Evolutionary conservation across 495 filamentous ascomycete species (phyloP), one percentile per base, ranked within the genome.

Genomic region (Apiosordaria backusii): DNA sequence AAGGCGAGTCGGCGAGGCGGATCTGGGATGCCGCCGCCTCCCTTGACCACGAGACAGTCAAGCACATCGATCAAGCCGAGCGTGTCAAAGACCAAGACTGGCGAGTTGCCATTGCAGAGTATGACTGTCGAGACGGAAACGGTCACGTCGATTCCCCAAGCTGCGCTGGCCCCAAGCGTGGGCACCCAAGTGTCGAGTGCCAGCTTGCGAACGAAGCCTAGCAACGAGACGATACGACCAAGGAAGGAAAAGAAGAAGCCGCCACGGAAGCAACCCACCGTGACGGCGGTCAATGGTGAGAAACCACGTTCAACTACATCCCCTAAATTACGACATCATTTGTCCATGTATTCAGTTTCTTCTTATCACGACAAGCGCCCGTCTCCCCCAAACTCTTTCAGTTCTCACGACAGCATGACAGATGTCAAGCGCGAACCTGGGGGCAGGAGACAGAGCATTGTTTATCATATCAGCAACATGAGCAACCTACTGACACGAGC

Each of bases 91-190:
- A 85, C 40, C 86, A 92, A 78, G 81, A 85, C 81, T 16, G 79
- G 84, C 52, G 93, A 97, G 73, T 88, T 86, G 10, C 89, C 92
- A 16, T 85, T 91, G 29, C 88, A 89, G 71, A 96, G 92, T 69
- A 99, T 99, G 95, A 97, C 91, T 50, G 94, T 99, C 15, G 95
- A 99, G 78, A 98, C 95, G 4, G 95, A 99, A 80, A 96, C 92
- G 4, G 96, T 99, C 59, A 90, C 85, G 40, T 94, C 95, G 18
- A 91, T 97, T 40, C 92, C 92, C 5, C 94, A 96, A 71, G 87
- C 96, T n/a, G 89, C 91, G 15, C 76, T 96, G 29, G 88, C 88
- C 24, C 84, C 89, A 25, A 89, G 83, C 16, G 80, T 85, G 4
- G 87, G 86, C 24, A 86, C 89, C 52, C 86, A 89, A 68, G 84